Evolutionary conservation across 169 alveolate species (phyloP).

Genomic region (Cyclospora cayetanensis): DNA sequence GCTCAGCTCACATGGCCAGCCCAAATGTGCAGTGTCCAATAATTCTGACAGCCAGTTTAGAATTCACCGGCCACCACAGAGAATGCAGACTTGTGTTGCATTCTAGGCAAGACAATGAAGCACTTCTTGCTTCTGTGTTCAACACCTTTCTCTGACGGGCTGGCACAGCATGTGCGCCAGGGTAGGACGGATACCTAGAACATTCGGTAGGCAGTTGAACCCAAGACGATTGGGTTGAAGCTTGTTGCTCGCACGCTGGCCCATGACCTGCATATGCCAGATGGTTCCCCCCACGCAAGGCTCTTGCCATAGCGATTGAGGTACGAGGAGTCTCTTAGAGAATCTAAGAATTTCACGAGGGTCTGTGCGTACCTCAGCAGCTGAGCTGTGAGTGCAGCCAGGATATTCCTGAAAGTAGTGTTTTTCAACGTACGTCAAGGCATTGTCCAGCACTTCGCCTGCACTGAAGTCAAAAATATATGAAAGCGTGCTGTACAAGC

Average conservation of each 20-base stretch:
- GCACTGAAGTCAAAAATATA: neutral
- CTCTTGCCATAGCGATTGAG: no score
- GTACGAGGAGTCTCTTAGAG: no score
- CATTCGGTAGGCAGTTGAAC: neutral
- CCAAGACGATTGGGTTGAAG: neutral
- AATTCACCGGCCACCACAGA: no score
- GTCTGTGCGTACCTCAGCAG: slow-evolving; percentile 43
- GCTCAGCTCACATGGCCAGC: neutral
- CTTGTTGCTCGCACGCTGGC: slow-evolving; percentile 27
- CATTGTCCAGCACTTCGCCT: slow-evolving; percentile 26
- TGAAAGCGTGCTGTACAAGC: neutral
- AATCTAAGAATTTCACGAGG: no score
- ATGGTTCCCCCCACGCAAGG: no score
- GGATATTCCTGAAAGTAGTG: slow-evolving; percentile 54
- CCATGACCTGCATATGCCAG: slow-evolving; percentile 14
- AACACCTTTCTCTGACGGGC: no score
- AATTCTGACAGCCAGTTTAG: no score
- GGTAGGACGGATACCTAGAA: neutral
- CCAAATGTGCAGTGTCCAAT: no score
- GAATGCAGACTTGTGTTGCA: no score
- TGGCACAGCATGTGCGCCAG: neutral
- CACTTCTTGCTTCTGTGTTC: no score
- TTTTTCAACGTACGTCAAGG: slow-evolving; percentile 11
- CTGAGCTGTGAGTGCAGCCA: slow-evolving; percentile 20
- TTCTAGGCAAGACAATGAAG: no score